These are phyloP conservation scores for Coemansia sp. DNA, from an alignment of 192 early-diverging fungal species.

Conservation along the genomic window DNA sequence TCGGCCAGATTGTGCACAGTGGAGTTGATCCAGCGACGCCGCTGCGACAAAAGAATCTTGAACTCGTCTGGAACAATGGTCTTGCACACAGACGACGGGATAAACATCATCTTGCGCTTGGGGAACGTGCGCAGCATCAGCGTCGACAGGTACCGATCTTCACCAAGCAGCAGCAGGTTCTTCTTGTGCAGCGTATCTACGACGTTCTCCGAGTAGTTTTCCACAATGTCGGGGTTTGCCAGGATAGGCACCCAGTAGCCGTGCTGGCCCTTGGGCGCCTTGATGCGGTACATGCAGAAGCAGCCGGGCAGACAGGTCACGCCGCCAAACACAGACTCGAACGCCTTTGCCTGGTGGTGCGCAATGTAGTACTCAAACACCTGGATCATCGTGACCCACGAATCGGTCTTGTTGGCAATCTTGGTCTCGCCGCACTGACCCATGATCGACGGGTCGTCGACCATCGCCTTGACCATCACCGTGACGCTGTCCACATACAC, in stretches of 20 bases:
- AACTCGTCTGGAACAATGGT: slow-evolving; percentile 89
- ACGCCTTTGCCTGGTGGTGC: slow-evolving; percentile 79
- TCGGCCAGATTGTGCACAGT: slow-evolving; percentile 89
- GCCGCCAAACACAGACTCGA: slow-evolving; percentile 83
- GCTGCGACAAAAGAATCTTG: slow-evolving; percentile 77
- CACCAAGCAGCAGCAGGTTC: slow-evolving; percentile 89
- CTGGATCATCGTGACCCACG: slow-evolving; percentile 80
- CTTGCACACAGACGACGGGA: slow-evolving; percentile 89
- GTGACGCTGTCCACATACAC: slow-evolving; percentile 73
- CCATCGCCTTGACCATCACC: slow-evolving; percentile 70
- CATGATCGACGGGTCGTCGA: slow-evolving; percentile 69
- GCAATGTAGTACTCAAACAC: slow-evolving; percentile 88
- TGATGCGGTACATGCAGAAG: slow-evolving; percentile 87
- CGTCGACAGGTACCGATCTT: slow-evolving; percentile 95
- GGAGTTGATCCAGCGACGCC: slow-evolving; percentile 95
- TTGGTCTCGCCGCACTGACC: slow-evolving; percentile 81
- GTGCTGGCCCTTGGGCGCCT: slow-evolving; percentile 73
- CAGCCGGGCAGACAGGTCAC: slow-evolving; percentile 84
- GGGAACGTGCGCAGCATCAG: slow-evolving; percentile 93
- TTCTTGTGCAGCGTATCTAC: slow-evolving; percentile 91
- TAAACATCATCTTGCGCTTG: slow-evolving; percentile 93
- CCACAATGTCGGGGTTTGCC: slow-evolving; percentile 80
- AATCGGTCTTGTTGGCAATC: slow-evolving; percentile 77
- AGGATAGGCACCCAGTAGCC: slow-evolving; percentile 84
- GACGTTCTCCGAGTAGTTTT: slow-evolving; percentile 82